A percentile compares a stretch with the other conserved stretches of the same genome.
phyloP scores from a whole-genome alignment of 768 basidiomycete species.

The Russula sp. region DNA sequence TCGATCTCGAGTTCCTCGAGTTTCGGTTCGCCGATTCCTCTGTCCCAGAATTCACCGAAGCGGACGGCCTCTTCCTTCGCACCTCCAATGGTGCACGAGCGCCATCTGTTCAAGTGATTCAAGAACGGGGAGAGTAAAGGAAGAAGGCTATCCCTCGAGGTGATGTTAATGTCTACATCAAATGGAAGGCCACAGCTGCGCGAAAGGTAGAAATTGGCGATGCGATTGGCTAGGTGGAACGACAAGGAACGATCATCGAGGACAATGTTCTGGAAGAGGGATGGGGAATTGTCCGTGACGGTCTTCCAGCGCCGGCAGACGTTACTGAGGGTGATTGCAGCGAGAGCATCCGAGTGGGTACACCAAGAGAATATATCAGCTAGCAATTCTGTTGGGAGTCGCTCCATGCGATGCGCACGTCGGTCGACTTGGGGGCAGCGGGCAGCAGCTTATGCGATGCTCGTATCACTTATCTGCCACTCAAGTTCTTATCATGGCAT shows the following conservation, averaged over 20 bases:
- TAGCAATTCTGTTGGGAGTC: conserved; percentile 60
- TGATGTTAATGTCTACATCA: conserved; percentile 50
- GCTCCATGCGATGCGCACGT: conserved; percentile 28
- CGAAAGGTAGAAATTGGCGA: conserved; percentile 53
- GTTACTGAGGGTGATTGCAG: conserved; percentile 47
- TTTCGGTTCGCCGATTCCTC: conserved; percentile 23
- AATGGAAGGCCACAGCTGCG: conserved; percentile 55
- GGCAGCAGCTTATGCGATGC: not conserved
- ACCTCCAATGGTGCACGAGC: conserved; percentile 45
- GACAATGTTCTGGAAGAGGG: conserved; percentile 57
- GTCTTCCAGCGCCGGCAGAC: conserved; percentile 62
- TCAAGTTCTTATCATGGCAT: not conserved
- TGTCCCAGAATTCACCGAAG: conserved; percentile 35
- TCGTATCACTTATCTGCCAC: not conserved
- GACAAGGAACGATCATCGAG: conserved; percentile 45
- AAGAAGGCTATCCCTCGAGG: conserved; percentile 51
- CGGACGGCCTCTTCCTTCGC: conserved; percentile 36
- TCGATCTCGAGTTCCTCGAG: conserved; percentile 33
- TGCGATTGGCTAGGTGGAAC: conserved; percentile 42
- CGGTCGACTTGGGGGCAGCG: no score
- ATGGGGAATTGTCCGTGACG: conserved; percentile 52
- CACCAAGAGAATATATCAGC: conserved; percentile 54
- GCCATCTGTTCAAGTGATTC: conserved; percentile 56
- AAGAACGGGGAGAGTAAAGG: conserved; percentile 65
- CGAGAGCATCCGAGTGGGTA: conserved; percentile 38